Evolutionary conservation across 805 yeast genomes (phyloP).

Genomic region (Kuraishia piskuri): DNA sequence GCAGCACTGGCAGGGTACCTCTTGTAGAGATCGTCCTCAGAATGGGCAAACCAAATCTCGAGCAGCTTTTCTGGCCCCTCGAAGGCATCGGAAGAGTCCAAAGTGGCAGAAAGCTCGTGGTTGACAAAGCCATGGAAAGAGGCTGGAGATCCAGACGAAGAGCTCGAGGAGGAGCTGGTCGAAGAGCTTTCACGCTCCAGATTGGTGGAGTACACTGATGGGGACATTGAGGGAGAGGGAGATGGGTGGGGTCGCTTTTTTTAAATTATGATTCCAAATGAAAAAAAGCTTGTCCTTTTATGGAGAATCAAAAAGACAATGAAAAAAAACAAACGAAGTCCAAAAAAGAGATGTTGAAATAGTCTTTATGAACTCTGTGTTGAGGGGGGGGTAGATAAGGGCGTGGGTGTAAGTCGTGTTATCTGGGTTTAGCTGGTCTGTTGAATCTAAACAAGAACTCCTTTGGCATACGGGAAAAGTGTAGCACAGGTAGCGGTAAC

Average conservation of each 20-base stretch:
- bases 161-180: slow-evolving; percentile 8
- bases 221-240: not conserved
- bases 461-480: slow-evolving; percentile 4
- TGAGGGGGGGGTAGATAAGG: not conserved
- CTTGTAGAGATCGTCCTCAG: slow-evolving; percentile 28
- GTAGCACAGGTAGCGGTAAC: slow-evolving; percentile 2
- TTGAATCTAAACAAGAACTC: slow-evolving; percentile 2
- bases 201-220: not conserved
- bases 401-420: slow-evolving; percentile 14
- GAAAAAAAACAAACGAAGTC: slow-evolving; percentile 18
- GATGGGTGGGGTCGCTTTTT: not conserved
- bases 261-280: slow-evolving; percentile 6
- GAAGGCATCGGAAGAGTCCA: slow-evolving; percentile 88
- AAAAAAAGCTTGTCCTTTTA: slow-evolving; percentile 4
- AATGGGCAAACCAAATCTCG: slow-evolving; percentile 79
- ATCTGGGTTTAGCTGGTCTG: slow-evolving; percentile 15
- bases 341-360: not conserved
- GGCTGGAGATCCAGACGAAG: not conserved
- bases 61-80: slow-evolving; percentile 96
- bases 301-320: slow-evolving; percentile 5
- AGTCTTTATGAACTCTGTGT: not conserved
- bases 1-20: slow-evolving; percentile 30
- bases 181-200: slow-evolving; percentile 4
- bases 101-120: slow-evolving; percentile 65
- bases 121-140: slow-evolving; percentile 40